A percentile compares a stretch with the other conserved stretches of the same genome.
These are phyloP conservation scores for Diutina pseudorugosa DNA, from an alignment of 1,139 yeast species.

Conservation along the genomic window DNA sequence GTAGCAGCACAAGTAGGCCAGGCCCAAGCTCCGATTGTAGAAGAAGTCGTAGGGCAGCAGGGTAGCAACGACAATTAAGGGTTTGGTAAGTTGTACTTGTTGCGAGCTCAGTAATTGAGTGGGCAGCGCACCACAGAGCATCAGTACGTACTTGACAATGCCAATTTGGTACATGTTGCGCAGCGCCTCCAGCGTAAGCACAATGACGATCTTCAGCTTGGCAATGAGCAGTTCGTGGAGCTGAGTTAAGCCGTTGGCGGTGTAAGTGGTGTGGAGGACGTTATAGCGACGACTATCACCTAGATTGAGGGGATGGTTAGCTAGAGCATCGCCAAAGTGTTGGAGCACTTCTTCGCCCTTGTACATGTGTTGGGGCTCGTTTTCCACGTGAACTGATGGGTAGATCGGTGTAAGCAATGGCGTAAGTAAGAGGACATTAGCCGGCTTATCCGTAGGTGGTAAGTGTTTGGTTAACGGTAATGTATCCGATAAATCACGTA, in stretches of 20 bases:
- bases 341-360: constrained; percentile 51
- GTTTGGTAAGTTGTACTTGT: constrained; percentile 22
- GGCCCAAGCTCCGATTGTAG: constrained; percentile 40
- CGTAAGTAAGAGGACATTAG: constrained; percentile 37
- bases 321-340: constrained; percentile 30
- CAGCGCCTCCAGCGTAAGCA: constrained; percentile 51
- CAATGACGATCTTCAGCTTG: constrained; percentile 42
- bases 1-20: constrained; percentile 50
- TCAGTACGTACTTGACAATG: constrained; percentile 44
- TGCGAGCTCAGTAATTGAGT: constrained; percentile 11
- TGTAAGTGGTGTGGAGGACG: constrained; percentile 49
- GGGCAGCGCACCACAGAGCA: constrained; percentile 41
- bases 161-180: constrained; percentile 59
- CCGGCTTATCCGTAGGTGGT: constrained; percentile 9
- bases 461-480: constrained; percentile 34
- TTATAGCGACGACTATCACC: constrained; percentile 23
- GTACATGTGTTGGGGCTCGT: constrained; percentile 15
- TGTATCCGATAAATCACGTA: constrained; percentile 41
- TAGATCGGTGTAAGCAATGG: constrained; percentile 40
- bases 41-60: constrained; percentile 56
- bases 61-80: constrained; percentile 49
- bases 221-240: constrained; percentile 48
- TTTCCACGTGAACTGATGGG: constrained; percentile 8
- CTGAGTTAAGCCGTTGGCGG: constrained; percentile 52
- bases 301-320: constrained; percentile 20